A percentile compares a stretch with the other conserved stretches of the same genome.
Conservation (phyloP, 306 rosid species). For the Ormosia emarginata region DNA sequence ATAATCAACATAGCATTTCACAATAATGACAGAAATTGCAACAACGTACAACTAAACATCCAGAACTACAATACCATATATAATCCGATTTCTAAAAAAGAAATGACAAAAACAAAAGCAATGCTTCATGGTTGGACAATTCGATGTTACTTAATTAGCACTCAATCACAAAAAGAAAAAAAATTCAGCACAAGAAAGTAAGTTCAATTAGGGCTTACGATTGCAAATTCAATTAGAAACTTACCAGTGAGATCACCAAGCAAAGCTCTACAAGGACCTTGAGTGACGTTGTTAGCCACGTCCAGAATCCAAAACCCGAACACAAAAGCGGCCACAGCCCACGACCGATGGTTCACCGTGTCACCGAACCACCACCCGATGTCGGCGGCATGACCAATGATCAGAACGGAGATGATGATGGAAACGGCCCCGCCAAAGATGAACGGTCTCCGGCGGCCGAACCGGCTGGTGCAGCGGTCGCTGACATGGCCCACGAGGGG, state of each 20-base stretch:
- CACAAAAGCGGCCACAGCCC: constrained; percentile 61
- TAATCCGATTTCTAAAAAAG: neutral
- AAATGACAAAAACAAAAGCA: neutral
- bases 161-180: neutral
- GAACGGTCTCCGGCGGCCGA: constrained; percentile 89
- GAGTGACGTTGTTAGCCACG: constrained; percentile 74
- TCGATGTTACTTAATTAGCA: neutral
- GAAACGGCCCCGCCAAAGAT: constrained; percentile 57
- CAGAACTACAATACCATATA: neutral
- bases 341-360: constrained; percentile 37
- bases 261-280: constrained; percentile 85
- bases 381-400: constrained; percentile 83
- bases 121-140: neutral
- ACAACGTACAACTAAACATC: neutral
- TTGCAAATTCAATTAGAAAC: neutral
- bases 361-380: constrained; percentile 79
- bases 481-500: constrained; percentile 85
- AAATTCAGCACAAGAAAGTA: neutral
- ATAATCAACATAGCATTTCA: neutral
- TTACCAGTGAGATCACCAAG: constrained; percentile 92
- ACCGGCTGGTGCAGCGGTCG: constrained; percentile 72
- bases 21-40: neutral
- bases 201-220: neutral
- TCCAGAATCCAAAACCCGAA: constrained; percentile 89
- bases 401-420: constrained; percentile 51